Percentiles rank a stretch among this genome's conserved stretches.
phyloP scores from a whole-genome alignment of 192 early-diverging fungal genomes.

The Backusella tuberculispora region DNA sequence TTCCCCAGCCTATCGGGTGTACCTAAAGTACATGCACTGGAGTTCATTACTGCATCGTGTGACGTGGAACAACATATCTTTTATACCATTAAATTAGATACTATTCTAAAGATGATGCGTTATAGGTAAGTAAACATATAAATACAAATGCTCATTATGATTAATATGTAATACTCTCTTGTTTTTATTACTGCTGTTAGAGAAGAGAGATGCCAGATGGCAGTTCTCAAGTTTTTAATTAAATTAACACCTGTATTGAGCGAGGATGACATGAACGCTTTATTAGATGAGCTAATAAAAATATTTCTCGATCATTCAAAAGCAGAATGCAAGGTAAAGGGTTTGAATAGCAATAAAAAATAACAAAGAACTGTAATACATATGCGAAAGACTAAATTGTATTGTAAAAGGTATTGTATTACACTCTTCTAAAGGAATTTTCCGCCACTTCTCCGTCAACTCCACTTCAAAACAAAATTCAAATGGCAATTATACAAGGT shows the following conservation, averaged over 20 bases:
- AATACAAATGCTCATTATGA: not conserved
- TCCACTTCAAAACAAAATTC: not conserved
- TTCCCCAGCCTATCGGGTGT: not conserved
- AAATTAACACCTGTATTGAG: conserved; percentile 47
- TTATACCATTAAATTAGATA: not conserved
- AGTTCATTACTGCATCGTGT: not conserved
- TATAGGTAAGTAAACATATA: not conserved
- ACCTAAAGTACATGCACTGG: not conserved
- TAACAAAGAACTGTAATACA: not conserved
- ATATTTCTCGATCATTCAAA: conserved; percentile 58
- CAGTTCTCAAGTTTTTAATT: conserved; percentile 56
- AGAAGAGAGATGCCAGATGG: conserved; percentile 45
- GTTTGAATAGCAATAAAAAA: not conserved
- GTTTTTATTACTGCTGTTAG: not conserved
- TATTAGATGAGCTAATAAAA: conserved; percentile 49
- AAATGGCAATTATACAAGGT: conserved; percentile 35
- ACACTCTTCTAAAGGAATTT: conserved; percentile 45
- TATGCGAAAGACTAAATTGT: not conserved
- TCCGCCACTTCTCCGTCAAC: conserved; percentile 28
- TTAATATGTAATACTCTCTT: not conserved
- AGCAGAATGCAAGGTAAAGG: conserved; percentile 53
- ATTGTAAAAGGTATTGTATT: conserved; percentile 48
- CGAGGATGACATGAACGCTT: conserved; percentile 47
- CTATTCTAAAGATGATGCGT: not conserved
- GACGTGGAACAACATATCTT: not conserved